Percentiles rank a stretch among this genome's conserved stretches.
Conservation (phyloP, 2,329 filamentous ascomycete species). For the Bipolaris gigantea region DNA sequence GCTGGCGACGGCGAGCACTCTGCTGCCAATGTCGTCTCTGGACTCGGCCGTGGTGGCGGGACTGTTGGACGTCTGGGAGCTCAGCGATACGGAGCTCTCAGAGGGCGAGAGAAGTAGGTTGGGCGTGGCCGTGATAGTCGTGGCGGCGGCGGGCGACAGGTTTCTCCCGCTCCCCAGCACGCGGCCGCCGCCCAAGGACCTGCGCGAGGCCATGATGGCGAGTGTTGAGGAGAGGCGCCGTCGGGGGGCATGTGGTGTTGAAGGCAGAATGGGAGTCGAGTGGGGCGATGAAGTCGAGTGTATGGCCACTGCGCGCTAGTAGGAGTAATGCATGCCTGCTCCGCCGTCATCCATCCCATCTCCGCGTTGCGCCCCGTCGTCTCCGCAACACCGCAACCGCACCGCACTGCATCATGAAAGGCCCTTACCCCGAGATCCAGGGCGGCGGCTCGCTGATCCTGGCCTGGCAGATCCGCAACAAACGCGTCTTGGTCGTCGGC, state of each 20-base stretch:
- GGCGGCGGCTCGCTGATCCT: slow-evolving; percentile 91
- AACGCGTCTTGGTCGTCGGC: slow-evolving; percentile 87
- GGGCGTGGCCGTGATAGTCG: no score
- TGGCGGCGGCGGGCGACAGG: slow-evolving; percentile 62
- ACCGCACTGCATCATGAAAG: slow-evolving; percentile 47
- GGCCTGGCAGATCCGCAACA: slow-evolving; percentile 92
- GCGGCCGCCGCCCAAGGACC: slow-evolving; percentile 83
- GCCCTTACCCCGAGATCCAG: slow-evolving; percentile 75
- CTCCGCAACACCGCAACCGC: slow-evolving; percentile 17
- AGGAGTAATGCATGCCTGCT: no score
- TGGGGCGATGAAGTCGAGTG: neutral
- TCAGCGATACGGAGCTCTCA: slow-evolving; percentile 75
- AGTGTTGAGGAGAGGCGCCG: slow-evolving; percentile 21
- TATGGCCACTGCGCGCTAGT: neutral
- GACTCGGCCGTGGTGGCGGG: slow-evolving; percentile 69
- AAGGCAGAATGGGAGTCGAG: neutral
- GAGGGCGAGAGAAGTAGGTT: slow-evolving; percentile 56
- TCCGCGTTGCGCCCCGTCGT: slow-evolving; percentile 28
- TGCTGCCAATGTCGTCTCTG: slow-evolving; percentile 74
- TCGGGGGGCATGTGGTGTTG: slow-evolving; percentile 11
- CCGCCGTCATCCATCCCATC: slow-evolving; percentile 14
- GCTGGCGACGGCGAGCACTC: slow-evolving; percentile 71
- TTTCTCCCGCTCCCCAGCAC: slow-evolving; percentile 85
- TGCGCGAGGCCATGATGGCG: slow-evolving; percentile 51
- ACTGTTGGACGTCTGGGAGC: slow-evolving; percentile 73